Evolutionary conservation across 768 basidiomycete species (phyloP), one percentile per base, ranked within the genome.

Genomic region (Calocybe indica): DNA sequence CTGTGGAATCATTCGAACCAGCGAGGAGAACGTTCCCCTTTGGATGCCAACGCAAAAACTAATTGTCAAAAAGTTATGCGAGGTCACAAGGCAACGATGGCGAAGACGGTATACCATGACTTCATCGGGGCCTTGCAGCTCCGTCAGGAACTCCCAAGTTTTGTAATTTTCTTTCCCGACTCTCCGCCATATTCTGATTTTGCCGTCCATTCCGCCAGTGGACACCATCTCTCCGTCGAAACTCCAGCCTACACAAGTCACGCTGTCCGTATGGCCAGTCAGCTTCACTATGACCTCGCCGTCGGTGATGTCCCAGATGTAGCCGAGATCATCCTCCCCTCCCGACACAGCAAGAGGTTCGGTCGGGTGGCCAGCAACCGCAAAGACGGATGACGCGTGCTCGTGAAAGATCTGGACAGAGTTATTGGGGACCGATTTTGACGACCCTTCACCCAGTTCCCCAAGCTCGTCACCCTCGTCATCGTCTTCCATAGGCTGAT

Each of bases 201-300:
- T 85, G 7, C 96, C 96, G 58, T 99, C 96, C 96, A 99, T 98
- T 0, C 96, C 96, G 7, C 95, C 96, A 0, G 94, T 96, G 11
- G 94, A 83, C 48, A 94, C 75, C 78, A 96, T 77, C 67, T 96
- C 87, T 2, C 96, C 96, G 61, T 98, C 95, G 0, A 71, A 57
- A 62, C 83, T 95, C 78, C 89, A 99, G 14, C 75, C 83, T 3
- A 78, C 75, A 46, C 74, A 74, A 5, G 83, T 83, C 40, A 99
- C 92, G 52, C 91, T 93, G 62, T 99, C 96, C 6, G 83, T 82
- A 65, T 99, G 96, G 2, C 96, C 96, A 0, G 88, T 86, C 43
- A 99, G 75, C 66, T 84, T 88, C 44, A 82, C 87, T 49, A 95
- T 73, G 55, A 83, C 70, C 58, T 88, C 83, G 10, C 92, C 91